These are phyloP conservation scores for Colletotrichum coccodes DNA, from an alignment of 2,329 filamentous ascomycete species.

Conservation along the genomic window DNA sequence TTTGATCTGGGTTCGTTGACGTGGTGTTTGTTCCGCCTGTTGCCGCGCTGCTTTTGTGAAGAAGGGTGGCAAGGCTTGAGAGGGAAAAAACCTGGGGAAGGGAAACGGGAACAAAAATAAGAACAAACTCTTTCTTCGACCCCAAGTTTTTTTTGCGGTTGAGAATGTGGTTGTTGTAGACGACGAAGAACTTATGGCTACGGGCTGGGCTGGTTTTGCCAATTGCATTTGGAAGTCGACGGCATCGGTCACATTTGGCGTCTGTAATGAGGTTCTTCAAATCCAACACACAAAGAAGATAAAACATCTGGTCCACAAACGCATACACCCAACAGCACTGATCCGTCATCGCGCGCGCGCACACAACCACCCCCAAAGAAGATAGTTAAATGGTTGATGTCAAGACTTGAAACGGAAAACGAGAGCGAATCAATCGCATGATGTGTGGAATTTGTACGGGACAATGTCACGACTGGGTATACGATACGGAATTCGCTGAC, in stretches of 20 bases:
- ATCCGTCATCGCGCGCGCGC: background rate
- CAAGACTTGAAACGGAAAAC: background rate
- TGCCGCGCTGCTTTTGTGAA: constrained; percentile 8
- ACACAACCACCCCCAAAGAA: background rate
- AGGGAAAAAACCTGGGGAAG: constrained; percentile 11
- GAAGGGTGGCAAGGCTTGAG: constrained; percentile 21
- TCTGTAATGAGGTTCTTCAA: constrained; percentile 75
- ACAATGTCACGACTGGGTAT: background rate
- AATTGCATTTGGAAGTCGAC: constrained; percentile 74
- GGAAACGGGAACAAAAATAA: constrained; percentile 19
- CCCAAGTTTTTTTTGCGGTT: constrained; percentile 24
- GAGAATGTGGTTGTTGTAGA: constrained; percentile 31
- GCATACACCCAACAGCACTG: background rate
- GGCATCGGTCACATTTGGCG: constrained; percentile 74
- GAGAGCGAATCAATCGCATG: background rate
- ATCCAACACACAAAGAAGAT: constrained; percentile 53
- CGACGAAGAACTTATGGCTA: constrained; percentile 33
- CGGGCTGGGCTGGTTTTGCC: constrained; percentile 65
- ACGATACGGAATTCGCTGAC: background rate
- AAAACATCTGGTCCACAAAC: constrained; percentile 43
- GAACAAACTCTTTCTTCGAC: constrained; percentile 7
- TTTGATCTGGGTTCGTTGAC: constrained; percentile 20
- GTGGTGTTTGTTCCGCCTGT: constrained; percentile 13
- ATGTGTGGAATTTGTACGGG: background rate
- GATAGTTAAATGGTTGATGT: background rate